phyloP scores from a whole-genome alignment of 305 asterid genomes.

The Solanum chacoense region DNA sequence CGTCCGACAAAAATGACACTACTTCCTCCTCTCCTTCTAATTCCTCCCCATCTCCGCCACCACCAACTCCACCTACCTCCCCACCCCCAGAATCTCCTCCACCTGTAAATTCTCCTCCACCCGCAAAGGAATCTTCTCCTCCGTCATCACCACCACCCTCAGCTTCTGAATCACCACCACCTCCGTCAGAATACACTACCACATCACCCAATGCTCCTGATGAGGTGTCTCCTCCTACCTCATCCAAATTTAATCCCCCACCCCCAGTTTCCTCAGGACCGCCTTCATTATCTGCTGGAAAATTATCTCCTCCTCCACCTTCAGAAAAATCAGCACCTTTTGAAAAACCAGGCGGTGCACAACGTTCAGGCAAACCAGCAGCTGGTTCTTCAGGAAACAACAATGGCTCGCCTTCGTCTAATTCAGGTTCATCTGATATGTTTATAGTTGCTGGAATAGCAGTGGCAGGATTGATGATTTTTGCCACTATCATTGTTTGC shows the following conservation, averaged over 20 bases:
- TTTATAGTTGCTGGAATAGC: slow-evolving; percentile 23
- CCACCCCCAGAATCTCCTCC: not conserved
- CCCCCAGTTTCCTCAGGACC: slow-evolving; percentile 15
- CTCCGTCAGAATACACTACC: slow-evolving; percentile 7
- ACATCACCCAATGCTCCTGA: slow-evolving; percentile 11
- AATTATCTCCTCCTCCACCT: not conserved
- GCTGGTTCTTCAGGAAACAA: not conserved
- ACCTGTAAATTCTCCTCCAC: not conserved
- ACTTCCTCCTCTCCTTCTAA: not conserved
- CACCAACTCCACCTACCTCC: not conserved
- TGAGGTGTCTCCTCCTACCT: not conserved
- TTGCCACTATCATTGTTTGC: slow-evolving; percentile 22
- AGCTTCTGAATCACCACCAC: not conserved
- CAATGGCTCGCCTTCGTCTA: not conserved
- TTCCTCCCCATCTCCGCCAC: not conserved
- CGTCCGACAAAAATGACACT: not conserved
- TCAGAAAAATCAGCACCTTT: not conserved
- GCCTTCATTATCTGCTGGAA: slow-evolving; percentile 4
- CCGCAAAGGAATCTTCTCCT: slow-evolving; percentile 27
- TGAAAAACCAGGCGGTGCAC: not conserved
- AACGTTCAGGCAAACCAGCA: not conserved
- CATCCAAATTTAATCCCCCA: slow-evolving; percentile 13
- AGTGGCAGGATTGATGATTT: slow-evolving; percentile 21
- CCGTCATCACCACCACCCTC: slow-evolving; percentile 19
- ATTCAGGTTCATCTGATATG: not conserved